Conservation (phyloP, 495 filamentous ascomycete species). For the Neurospora sp. region DNA sequence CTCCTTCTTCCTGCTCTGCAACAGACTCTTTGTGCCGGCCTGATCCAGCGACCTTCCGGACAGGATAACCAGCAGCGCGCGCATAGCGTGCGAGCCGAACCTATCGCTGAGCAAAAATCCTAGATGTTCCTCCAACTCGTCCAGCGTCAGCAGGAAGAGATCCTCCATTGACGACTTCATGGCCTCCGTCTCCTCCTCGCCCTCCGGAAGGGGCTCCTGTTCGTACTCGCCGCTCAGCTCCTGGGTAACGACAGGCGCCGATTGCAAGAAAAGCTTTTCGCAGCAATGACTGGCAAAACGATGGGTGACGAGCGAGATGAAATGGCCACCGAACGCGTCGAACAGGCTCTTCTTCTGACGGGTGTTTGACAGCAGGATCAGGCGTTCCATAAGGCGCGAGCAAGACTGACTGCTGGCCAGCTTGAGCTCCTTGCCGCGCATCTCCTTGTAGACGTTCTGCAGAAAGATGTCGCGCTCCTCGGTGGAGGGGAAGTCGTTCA, state of each 20-base stretch:
- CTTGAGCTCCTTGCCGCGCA: slow-evolving; percentile 87
- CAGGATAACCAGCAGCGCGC: slow-evolving; percentile 75
- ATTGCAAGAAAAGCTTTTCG: slow-evolving; percentile 79
- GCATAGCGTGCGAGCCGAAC: slow-evolving; percentile 84
- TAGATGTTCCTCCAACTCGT: slow-evolving; percentile 75
- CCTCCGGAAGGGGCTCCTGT: slow-evolving; percentile 16
- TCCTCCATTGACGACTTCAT: slow-evolving; percentile 60
- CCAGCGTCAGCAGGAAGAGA: slow-evolving; percentile 68
- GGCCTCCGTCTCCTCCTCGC: slow-evolving; percentile 13
- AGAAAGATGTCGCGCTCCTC: slow-evolving; percentile 77
- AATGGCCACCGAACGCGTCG: slow-evolving; percentile 75
- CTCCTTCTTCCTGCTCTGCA: slow-evolving; percentile 88
- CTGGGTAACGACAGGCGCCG: slow-evolving; percentile 65
- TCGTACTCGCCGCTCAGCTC: slow-evolving; percentile 45
- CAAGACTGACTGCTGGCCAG: slow-evolving; percentile 91
- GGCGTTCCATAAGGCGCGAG: slow-evolving; percentile 81
- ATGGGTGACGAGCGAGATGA: slow-evolving; percentile 81
- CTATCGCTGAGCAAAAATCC: slow-evolving; percentile 76
- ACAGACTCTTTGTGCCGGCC: slow-evolving; percentile 51
- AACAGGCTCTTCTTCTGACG: slow-evolving; percentile 80
- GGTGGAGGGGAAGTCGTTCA: slow-evolving; percentile 68
- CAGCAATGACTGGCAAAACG: slow-evolving; percentile 95
- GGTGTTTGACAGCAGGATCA: slow-evolving; percentile 72
- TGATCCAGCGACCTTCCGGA: slow-evolving; percentile 68
- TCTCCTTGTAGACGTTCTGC: slow-evolving; percentile 75